Conservation (phyloP, 2,329 filamentous ascomycete genomes). For the Pseudocercospora ulei region DNA sequence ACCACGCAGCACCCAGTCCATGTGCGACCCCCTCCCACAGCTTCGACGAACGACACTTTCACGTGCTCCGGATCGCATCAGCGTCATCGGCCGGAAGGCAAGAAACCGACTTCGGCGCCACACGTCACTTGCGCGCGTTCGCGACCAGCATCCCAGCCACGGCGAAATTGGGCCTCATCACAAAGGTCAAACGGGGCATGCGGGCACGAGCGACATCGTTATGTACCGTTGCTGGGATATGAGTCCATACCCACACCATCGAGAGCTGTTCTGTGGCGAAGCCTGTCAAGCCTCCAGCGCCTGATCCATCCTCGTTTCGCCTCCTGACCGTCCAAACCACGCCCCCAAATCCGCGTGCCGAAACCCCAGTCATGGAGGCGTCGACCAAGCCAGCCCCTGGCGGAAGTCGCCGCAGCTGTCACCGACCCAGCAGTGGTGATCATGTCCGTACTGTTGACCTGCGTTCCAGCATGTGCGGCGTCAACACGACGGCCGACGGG, state of each 20-base stretch:
- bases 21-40: no score
- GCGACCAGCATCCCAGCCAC: constrained; percentile 30
- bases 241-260: constrained; percentile 30
- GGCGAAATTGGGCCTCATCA: constrained; percentile 40
- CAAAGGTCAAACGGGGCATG: constrained; percentile 47
- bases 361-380: no score
- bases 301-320: no score
- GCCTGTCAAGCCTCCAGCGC: neutral
- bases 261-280: constrained; percentile 4
- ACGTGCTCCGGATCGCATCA: no score
- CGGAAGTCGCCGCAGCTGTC: constrained; percentile 49
- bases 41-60: no score
- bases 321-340: neutral
- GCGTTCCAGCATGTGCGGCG: no score
- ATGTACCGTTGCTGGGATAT: constrained; percentile 53
- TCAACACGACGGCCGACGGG: constrained; percentile 45
- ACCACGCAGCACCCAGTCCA: no score
- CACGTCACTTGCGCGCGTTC: constrained; percentile 17
- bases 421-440: constrained; percentile 51
- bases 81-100: no score
- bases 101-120: neutral
- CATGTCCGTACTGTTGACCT: no score
- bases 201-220: constrained; percentile 51
- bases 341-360: neutral
- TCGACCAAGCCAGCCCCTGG: constrained; percentile 34